Conservation (phyloP, 768 basidiomycete genomes). For the Russula brevipes region DNA sequence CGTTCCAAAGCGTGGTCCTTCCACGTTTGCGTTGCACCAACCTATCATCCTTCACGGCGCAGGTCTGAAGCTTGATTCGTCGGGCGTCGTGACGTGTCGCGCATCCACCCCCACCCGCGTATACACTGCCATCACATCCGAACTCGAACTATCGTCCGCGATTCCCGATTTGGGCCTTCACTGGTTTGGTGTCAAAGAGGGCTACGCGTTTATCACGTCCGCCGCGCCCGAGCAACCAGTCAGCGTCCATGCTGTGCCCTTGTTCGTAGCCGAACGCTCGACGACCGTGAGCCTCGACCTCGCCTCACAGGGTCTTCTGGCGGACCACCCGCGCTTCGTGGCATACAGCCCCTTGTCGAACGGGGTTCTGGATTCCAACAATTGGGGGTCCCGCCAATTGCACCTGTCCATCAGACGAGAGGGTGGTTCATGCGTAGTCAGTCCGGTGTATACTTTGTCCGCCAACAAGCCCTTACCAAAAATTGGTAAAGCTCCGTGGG, state of each 20-base stretch:
- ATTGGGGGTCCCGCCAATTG: constrained; percentile 22
- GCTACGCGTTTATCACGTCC: constrained; percentile 21
- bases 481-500: constrained; percentile 28
- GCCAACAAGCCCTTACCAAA: constrained; percentile 10
- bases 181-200: constrained; percentile 22
- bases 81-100: constrained; percentile 11
- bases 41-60: constrained; percentile 25
- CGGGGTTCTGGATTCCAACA: constrained; percentile 7
- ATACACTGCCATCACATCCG: constrained; percentile 18
- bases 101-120: constrained; percentile 16
- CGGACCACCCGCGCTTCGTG: constrained; percentile 6
- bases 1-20: constrained; percentile 13
- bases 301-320: constrained; percentile 6
- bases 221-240: constrained; percentile 11
- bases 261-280: constrained; percentile 6
- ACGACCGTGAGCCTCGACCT: constrained; percentile 14
- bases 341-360: constrained; percentile 6
- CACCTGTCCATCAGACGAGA: constrained; percentile 28
- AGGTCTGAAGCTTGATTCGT: constrained; percentile 15
- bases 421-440: constrained; percentile 32
- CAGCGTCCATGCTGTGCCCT: constrained; percentile 18
- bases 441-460: constrained; percentile 29
- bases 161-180: constrained; percentile 23
- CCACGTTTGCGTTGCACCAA: constrained; percentile 21
- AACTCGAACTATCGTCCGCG: constrained; percentile 8